Percentiles rank a stretch among this genome's conserved stretches.
Conservation (phyloP, 177 flowering plant genomes). For the Vitis hybrid region DNA sequence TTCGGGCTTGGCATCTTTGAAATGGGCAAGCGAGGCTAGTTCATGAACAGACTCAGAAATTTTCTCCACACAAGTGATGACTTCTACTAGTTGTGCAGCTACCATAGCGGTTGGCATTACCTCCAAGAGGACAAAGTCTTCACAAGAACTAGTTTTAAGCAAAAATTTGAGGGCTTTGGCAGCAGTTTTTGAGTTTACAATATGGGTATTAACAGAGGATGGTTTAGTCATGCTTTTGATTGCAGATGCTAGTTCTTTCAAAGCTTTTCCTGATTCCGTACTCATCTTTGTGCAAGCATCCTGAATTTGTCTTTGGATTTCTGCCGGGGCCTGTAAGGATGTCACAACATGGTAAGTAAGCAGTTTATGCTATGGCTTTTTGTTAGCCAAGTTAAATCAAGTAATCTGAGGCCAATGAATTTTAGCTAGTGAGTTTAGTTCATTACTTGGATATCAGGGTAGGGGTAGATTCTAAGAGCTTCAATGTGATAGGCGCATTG, state of each 20-base stretch:
- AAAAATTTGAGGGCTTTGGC: conserved; percentile 8
- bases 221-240: conserved; percentile 16
- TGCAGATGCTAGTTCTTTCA: conserved; percentile 21
- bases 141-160: conserved; percentile 7
- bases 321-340: not conserved
- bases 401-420: too few species aligned
- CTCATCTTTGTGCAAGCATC: conserved; percentile 21
- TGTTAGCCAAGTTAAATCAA: too few species aligned
- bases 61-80: conserved; percentile 8
- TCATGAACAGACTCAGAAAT: conserved; percentile 14
- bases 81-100: conserved; percentile 12
- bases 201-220: conserved; percentile 5
- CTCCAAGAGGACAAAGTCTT: conserved; percentile 11
- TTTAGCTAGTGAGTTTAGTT: too few species aligned
- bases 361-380: too few species aligned
- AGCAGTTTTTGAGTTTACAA: conserved; percentile 17
- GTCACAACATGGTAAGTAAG: too few species aligned
- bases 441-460: too few species aligned
- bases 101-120: conserved; percentile 18
- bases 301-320: conserved; percentile 11
- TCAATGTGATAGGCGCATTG: too few species aligned
- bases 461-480: too few species aligned
- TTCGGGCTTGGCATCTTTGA: not conserved
- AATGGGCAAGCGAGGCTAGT: conserved; percentile 12
- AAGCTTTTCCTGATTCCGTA: conserved; percentile 21